Evolutionary conservation across 352 stramenopile genomes (phyloP).

Genomic region (Achlya hypogyna): DNA sequence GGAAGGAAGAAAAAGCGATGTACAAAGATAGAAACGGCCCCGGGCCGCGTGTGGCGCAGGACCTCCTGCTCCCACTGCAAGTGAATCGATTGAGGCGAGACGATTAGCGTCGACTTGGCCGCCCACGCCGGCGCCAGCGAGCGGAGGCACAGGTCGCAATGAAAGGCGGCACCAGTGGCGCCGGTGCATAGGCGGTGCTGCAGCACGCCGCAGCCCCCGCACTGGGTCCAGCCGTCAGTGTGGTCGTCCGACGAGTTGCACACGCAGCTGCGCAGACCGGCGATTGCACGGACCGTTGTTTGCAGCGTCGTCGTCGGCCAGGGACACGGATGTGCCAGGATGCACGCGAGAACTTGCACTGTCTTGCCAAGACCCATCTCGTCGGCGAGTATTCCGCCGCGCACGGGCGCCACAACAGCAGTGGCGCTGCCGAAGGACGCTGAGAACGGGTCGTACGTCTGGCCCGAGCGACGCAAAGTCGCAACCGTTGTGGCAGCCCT

Average conservation of each 20-base stretch:
- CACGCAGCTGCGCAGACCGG: constrained; percentile 50
- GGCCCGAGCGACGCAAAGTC: neutral
- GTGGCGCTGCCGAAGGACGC: neutral
- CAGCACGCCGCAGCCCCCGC: constrained; percentile 40
- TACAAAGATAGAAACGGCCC: constrained; percentile 37
- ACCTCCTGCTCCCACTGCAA: constrained; percentile 87
- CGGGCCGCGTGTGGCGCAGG: constrained; percentile 54
- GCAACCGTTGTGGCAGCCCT: too few relatives aligned
- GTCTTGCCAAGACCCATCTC: constrained; percentile 89
- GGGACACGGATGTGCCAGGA: constrained; percentile 44
- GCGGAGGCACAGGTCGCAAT: constrained; percentile 57
- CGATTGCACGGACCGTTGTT: neutral
- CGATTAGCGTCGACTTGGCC: constrained; percentile 86
- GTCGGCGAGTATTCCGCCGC: constrained; percentile 87
- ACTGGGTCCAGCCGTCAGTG: constrained; percentile 36
- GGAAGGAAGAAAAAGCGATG: neutral
- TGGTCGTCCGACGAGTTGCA: constrained; percentile 36
- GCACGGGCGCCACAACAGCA: constrained; percentile 21
- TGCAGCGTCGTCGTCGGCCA: too few relatives aligned
- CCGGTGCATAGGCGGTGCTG: constrained; percentile 62
- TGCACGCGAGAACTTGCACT: constrained; percentile 52
- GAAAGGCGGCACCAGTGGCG: constrained; percentile 27
- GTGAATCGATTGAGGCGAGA: constrained; percentile 86
- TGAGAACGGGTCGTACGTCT: constrained; percentile 21
- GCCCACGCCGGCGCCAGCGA: constrained; percentile 29